A percentile compares a stretch with the other conserved stretches of the same genome.
Conservation (phyloP, 495 filamentous ascomycete genomes). For the Lasiosphaeria hispida region DNA sequence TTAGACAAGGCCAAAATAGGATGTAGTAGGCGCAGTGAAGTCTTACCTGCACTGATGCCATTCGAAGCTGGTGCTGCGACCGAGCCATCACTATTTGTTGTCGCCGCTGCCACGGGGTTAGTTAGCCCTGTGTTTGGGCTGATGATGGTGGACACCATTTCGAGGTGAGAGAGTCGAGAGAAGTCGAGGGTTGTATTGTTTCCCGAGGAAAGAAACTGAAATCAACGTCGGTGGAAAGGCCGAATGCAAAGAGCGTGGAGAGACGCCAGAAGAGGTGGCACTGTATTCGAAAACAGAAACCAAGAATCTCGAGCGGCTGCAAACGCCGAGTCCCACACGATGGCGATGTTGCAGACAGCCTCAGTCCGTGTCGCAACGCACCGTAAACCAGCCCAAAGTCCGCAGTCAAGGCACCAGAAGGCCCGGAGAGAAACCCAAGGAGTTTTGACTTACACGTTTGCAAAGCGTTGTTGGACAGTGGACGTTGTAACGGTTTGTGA, state of each 20-base stretch:
- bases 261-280: background rate
- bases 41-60: constrained; percentile 35
- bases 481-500: too few relatives aligned
- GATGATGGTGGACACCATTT: too few relatives aligned
- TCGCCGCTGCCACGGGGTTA: too few relatives aligned
- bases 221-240: background rate
- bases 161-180: background rate
- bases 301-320: background rate
- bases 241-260: background rate
- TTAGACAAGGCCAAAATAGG: background rate
- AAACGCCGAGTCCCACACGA: too few relatives aligned
- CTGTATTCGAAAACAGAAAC: background rate
- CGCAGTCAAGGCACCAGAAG: too few relatives aligned
- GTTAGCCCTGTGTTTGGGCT: too few relatives aligned
- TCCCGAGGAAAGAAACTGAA: background rate
- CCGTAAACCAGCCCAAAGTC: too few relatives aligned
- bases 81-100: constrained; percentile 14
- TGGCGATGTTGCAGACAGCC: too few relatives aligned
- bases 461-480: too few relatives aligned
- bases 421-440: too few relatives aligned
- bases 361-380: too few relatives aligned
- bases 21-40: background rate
- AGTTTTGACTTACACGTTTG: too few relatives aligned
- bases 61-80: constrained; percentile 12
- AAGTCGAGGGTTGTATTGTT: background rate